Percentiles rank a stretch among this genome's conserved stretches.
phyloP scores from a whole-genome alignment of 805 yeast species.

The Ogataea henricii region DNA sequence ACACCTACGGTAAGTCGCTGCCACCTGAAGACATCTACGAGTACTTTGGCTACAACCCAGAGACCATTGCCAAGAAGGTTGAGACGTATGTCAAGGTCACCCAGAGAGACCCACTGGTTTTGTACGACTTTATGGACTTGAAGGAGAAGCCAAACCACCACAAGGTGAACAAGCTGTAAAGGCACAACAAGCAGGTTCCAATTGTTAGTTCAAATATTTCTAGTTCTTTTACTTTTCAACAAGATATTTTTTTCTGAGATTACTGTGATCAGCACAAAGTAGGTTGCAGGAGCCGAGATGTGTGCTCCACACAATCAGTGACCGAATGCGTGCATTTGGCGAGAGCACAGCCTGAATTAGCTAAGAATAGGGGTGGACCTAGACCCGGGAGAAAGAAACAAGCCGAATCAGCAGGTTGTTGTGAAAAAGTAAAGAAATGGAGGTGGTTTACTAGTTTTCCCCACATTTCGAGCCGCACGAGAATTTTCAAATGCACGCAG shows the following conservation, averaged over 20 bases:
- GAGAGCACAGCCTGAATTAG: background rate
- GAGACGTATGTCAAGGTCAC: slow-evolving; percentile 29
- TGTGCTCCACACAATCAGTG: background rate
- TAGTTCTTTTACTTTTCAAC: slow-evolving; percentile 3
- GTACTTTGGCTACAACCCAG: slow-evolving; percentile 86
- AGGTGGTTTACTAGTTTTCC: background rate
- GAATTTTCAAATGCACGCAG: background rate
- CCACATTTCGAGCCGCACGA: slow-evolving; percentile 11
- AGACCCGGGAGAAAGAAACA: background rate
- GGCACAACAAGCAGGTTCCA: background rate
- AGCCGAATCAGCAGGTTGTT: background rate
- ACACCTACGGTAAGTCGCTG: slow-evolving; percentile 97
- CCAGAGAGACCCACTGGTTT: slow-evolving; percentile 26
- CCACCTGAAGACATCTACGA: slow-evolving; percentile 82
- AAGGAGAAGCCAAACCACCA: slow-evolving; percentile 31
- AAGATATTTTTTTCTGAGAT: background rate
- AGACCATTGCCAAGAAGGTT: slow-evolving; percentile 67
- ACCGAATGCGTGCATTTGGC: background rate
- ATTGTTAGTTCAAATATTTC: background rate
- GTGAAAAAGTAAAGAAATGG: background rate
- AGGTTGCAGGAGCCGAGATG: background rate
- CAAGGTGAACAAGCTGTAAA: slow-evolving; percentile 23
- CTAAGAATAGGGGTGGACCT: background rate
- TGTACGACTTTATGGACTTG: slow-evolving; percentile 37
- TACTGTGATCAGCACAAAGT: background rate